Conservation (phyloP, 192 early-diverging fungal genomes). For the Obelidium mucronatum region DNA sequence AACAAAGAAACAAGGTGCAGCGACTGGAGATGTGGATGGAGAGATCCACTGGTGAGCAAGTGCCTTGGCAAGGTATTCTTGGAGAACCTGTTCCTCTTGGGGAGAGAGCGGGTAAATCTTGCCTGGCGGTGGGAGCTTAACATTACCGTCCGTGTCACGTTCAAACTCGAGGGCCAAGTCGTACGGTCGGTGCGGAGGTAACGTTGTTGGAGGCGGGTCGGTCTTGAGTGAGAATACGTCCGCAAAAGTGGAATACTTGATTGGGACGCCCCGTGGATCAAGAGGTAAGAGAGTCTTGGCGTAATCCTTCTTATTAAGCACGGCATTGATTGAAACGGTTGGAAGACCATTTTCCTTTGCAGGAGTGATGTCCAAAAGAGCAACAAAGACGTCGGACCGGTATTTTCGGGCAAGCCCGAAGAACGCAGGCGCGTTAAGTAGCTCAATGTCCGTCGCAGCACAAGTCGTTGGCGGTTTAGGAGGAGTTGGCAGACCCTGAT, state of each 20-base stretch:
- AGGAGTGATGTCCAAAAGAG: not conserved
- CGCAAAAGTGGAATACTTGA: not conserved
- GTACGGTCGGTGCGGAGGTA: conserved; percentile 12
- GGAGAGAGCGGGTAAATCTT: conserved; percentile 17
- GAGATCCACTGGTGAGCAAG: conserved; percentile 33
- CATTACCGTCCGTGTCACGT: not conserved
- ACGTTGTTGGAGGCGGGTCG: not conserved
- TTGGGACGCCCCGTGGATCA: not conserved
- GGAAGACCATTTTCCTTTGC: not conserved
- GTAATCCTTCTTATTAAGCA: not conserved
- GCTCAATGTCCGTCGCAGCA: too few species aligned
- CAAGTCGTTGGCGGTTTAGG: too few species aligned
- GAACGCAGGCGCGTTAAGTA: not conserved
- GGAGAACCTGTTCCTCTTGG: too few species aligned
- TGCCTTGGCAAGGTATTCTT: conserved; percentile 38
- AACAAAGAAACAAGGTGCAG: too few species aligned
- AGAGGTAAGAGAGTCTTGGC: not conserved
- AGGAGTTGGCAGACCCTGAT: too few species aligned
- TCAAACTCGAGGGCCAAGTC: conserved; percentile 3
- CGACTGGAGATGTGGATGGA: conserved; percentile 25
- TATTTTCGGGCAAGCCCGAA: not conserved
- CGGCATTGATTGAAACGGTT: not conserved
- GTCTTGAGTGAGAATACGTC: conserved; percentile 9
- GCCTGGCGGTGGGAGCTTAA: not conserved
- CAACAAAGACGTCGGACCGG: not conserved